These are phyloP conservation scores for Claviceps sp. DNA, from an alignment of 2,329 filamentous ascomycete genomes.

Conservation along the genomic window DNA sequence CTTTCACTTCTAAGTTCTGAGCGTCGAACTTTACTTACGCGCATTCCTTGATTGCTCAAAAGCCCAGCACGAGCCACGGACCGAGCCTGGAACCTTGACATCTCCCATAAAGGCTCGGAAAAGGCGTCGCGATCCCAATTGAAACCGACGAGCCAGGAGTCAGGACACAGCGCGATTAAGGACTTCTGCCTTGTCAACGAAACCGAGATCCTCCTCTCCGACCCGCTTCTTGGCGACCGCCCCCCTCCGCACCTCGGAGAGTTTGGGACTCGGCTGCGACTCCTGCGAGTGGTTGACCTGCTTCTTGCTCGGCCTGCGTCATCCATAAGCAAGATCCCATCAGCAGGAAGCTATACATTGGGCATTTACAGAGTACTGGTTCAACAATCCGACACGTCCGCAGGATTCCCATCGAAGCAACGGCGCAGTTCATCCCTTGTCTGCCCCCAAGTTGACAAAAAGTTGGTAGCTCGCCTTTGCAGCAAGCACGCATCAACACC, in stretches of 20 bases:
- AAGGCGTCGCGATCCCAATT: constrained; percentile 1
- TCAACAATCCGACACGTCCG: not conserved
- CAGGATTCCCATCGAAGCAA: not conserved
- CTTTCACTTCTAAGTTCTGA: not conserved
- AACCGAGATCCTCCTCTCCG: too few species aligned
- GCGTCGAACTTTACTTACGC: not conserved
- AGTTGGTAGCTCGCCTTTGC: not conserved
- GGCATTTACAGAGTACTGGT: not conserved
- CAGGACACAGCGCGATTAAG: too few species aligned
- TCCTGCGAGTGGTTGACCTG: not conserved
- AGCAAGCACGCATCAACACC: not conserved
- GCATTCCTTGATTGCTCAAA: not conserved
- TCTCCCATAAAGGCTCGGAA: not conserved
- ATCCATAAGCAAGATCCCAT: not conserved
- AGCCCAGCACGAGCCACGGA: not conserved
- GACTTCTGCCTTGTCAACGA: too few species aligned
- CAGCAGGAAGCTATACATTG: not conserved
- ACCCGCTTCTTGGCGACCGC: too few species aligned
- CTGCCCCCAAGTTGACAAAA: not conserved
- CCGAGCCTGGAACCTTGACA: not conserved
- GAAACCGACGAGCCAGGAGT: not conserved
- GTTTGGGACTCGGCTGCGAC: not conserved
- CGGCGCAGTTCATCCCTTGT: not conserved
- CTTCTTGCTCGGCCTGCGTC: not conserved
- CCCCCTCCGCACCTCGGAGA: not conserved